Percentiles rank a stretch among this genome's conserved stretches.
Evolutionary conservation across 257 asterid species (phyloP).

Genomic region (Gynochthodes officinalis): DNA sequence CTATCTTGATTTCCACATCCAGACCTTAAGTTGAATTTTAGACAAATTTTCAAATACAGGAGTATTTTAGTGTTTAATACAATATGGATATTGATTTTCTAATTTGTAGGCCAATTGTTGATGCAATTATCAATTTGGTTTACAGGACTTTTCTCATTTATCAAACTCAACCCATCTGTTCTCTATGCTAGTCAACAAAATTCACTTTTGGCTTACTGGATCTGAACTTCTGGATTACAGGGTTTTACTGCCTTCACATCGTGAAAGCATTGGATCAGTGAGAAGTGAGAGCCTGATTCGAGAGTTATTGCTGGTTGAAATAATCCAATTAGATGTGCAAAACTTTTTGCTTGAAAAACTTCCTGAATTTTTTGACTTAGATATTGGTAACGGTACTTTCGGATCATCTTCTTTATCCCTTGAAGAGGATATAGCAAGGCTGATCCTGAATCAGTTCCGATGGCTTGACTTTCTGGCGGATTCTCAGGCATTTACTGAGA

Average conservation of each 20-base stretch:
- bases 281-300: constrained; percentile 60
- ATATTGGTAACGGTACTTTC: constrained; percentile 26
- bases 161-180: neutral
- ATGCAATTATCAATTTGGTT: neutral
- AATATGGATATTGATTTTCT: neutral
- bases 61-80: neutral
- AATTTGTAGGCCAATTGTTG: neutral
- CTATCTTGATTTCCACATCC: neutral
- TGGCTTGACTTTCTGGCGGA: constrained; percentile 88
- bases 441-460: constrained; percentile 70
- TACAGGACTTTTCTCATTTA: neutral
- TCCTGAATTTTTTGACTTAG: constrained; percentile 70
- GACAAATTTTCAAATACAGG: neutral
- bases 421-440: constrained; percentile 71
- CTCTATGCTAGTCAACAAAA: neutral
- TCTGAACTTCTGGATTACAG: constrained; percentile 25
- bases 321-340: constrained; percentile 67
- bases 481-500: constrained; percentile 64
- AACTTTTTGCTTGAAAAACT: constrained; percentile 75
- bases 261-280: constrained; percentile 50
- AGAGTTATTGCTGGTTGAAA: constrained; percentile 54
- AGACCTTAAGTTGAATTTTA: neutral
- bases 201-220: neutral
- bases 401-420: constrained; percentile 39
- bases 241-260: constrained; percentile 62